Evolutionary conservation across 1,139 yeast genomes (phyloP).

Genomic region (Saccharomyces hybrid): DNA sequence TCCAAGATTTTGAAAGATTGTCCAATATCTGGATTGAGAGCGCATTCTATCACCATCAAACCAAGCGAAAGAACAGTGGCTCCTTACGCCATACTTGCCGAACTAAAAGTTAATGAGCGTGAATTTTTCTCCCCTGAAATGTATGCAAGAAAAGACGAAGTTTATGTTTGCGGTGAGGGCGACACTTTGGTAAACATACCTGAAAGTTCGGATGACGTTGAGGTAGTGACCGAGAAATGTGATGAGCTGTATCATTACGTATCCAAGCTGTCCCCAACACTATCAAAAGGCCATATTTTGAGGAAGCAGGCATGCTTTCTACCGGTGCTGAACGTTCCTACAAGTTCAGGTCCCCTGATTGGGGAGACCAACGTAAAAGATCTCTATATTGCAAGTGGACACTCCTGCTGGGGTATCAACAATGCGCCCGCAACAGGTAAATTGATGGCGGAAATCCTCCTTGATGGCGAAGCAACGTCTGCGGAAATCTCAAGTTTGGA

Average conservation of each 20-base stretch:
- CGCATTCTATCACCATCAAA: slow-evolving; percentile 87
- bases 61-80: slow-evolving; percentile 63
- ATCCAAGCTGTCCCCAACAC: slow-evolving; percentile 63
- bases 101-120: slow-evolving; percentile 57
- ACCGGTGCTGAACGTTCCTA: slow-evolving; percentile 89
- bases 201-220: slow-evolving; percentile 89
- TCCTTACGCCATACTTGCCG: slow-evolving; percentile 92
- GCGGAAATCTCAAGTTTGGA: slow-evolving; percentile 78
- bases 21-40: slow-evolving; percentile 86
- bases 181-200: slow-evolving; percentile 87
- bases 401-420: slow-evolving; percentile 97
- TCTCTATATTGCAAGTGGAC: slow-evolving; percentile 80
- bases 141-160: slow-evolving; percentile 92
- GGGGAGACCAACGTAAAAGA: slow-evolving; percentile 86
- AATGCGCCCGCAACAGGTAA: slow-evolving; percentile 97
- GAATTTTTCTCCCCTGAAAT: slow-evolving; percentile 83
- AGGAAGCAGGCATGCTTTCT: slow-evolving; percentile 91
- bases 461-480: slow-evolving; percentile 75
- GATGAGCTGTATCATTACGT: slow-evolving; percentile 81
- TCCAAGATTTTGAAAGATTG: slow-evolving; percentile 82
- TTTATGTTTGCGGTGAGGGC: slow-evolving; percentile 96
- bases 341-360: slow-evolving; percentile 85
- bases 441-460: slow-evolving; percentile 74
- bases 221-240: slow-evolving; percentile 79
- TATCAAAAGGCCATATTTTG: slow-evolving; percentile 67